Base-by-base conservation (phyloP, 129 eudicot species). In the Chrysanthemum lavandulifolium region DNA sequence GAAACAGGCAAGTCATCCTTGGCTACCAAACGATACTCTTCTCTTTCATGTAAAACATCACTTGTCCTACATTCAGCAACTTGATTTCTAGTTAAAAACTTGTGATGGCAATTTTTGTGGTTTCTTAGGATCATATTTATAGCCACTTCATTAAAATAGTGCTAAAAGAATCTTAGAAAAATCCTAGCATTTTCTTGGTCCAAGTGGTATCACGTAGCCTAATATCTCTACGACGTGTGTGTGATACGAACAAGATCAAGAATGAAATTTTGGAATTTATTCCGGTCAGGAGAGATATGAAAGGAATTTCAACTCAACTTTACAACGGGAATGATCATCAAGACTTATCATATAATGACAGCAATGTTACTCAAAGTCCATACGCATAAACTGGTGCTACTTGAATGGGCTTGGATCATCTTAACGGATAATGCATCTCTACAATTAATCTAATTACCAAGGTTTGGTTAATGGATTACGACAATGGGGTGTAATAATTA, bases 1-100 rank as follows among this genome's bases (percentile, higher is more conserved):
- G 78, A 31, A 72, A 68, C 81, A 84, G 86, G 87, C 91, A 86
- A 86, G 91, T 83, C 91, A 83, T 83, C 88, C 86, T 83, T 86
- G 88, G 91, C 91, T 86, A 82, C 78, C 83, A 71, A 82, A 84
- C 86, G 5, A 71, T 43, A 69, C 81, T 78, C 85, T 81, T 67
- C 47, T 68, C 74, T 72, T 72, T 78, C 82, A 82, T 84, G 86
- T 74, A 79, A 84, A 53, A 71, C 83, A 79, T 73, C 79, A 65
- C 79, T 72, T 75, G 57, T 45, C 23, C 67, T 19, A 9, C 23
- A 73, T 13, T 52, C 16, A 52, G 90, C 85, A 27, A 57, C 69
- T 79, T 52, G n/a, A 54, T 50, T 2, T 15, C 61, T 36, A 13
- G 23, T 10, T 18, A 54, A 45, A 64, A 57, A 25, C 50, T 58